Base-by-base conservation (phyloP, 495 filamentous ascomycete genomes). In the Neurospora tetraspora region DNA sequence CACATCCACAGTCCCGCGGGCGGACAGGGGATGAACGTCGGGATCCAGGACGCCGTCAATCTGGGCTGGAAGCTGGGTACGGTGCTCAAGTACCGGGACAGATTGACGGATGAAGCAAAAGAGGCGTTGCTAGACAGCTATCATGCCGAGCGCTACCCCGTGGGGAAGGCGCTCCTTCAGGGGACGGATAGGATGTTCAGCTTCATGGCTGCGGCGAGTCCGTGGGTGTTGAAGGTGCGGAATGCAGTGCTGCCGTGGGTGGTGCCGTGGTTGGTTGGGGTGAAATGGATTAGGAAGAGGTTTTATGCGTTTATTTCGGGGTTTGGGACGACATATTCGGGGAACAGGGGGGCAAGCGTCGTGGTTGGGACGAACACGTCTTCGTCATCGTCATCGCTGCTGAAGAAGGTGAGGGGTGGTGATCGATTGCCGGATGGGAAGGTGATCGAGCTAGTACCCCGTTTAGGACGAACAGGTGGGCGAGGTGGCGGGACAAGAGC, bases 21-120 rank as follows among this genome's bases (percentile, higher is more conserved):
- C 0, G 88, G 85, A 1, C 88, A 88, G 70, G 89, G 89, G 4
- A 86, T 90, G 83, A 91, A 91, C 74, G 86, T 86, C 0, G 88
- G 89, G 0, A 86, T 90, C 36, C 84, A 86, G 45, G 88, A 90
- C 70, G 82, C 87, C 0, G 80, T 89, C 42, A 89, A 90, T 70
- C 81, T 90, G 0, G 86, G 83, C 10, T 91, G 89, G 89, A 87
- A 87, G 74, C 77, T 88, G 27, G 81, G 77, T 2, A 70, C 78
- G 9, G 82, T 80, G 6, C 71, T 87, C 59, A 73, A 65, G 20
- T 16, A 27, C 18, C 42, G 39, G 39, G 14, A 23, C 42, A 11
- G 9, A 70, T 39, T 38, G 1, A 70, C 74, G 7, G 73, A 73
- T 9, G 34, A 76, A n/a, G 74, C 75, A 1, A n/a, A 6, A 1